phyloP scores from a whole-genome alignment of 177 flowering plant species.

The Vitis hybrid region DNA sequence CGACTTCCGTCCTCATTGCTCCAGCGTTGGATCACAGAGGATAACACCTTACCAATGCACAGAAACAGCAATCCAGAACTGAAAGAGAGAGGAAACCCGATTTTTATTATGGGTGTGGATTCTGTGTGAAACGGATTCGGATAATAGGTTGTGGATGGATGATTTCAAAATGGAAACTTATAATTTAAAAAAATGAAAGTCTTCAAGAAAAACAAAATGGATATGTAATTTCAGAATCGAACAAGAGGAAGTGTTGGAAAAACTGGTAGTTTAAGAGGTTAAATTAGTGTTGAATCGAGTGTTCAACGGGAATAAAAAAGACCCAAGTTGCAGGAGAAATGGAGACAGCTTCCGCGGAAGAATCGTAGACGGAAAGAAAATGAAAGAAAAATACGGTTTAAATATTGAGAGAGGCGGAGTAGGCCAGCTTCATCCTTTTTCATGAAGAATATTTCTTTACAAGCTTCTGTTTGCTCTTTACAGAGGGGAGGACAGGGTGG shows the following conservation, averaged over 20 bases:
- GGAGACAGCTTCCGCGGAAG: constrained; percentile 35
- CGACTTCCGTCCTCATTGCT: constrained; percentile 38
- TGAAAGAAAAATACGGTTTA: background rate
- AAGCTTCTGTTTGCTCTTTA: constrained; percentile 13
- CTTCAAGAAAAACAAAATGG: background rate
- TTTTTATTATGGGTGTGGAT: too few species aligned
- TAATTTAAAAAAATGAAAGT: background rate
- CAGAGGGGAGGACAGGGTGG: constrained; percentile 22
- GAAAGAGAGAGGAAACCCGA: too few species aligned
- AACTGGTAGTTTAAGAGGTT: background rate
- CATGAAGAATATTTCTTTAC: constrained; percentile 2
- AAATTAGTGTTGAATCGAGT: constrained; percentile 5
- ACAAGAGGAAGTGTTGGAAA: background rate
- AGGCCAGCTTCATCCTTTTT: constrained; percentile 16
- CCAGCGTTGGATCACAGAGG: constrained; percentile 12
- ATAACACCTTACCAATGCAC: background rate
- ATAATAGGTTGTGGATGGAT: background rate
- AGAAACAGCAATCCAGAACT: constrained; percentile 1
- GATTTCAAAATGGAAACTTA: too few species aligned
- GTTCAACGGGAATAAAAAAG: constrained; percentile 25
- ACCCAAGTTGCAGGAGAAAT: constrained; percentile 34
- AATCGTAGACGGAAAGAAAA: constrained; percentile 2
- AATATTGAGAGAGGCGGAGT: background rate
- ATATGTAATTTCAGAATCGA: background rate
- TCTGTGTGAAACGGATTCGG: background rate